Conservation (phyloP, 140 eudicot species). For the Cichorium intybus region DNA sequence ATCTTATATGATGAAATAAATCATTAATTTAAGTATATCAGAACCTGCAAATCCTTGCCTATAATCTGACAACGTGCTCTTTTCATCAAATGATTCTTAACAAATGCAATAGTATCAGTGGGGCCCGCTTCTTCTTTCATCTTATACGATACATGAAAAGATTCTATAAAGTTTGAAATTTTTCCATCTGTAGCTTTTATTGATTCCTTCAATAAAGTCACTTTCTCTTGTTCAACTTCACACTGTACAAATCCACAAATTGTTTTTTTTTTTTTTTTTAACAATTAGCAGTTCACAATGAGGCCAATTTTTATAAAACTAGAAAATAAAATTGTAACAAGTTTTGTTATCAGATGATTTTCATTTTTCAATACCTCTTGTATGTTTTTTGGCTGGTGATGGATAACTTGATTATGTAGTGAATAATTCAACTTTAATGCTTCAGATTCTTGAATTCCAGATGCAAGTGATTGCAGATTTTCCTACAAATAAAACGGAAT, state of each 20-base stretch:
- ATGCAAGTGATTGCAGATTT: conserved; percentile 39
- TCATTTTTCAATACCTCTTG: conserved; percentile 37
- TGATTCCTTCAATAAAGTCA: conserved; percentile 38
- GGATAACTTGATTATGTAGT: conserved; percentile 23
- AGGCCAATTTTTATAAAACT: no score
- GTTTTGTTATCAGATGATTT: no score
- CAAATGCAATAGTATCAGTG: conserved; percentile 36
- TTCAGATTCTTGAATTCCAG: conserved; percentile 58
- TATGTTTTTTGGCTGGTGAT: conserved; percentile 11
- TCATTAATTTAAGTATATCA: conserved; percentile 6
- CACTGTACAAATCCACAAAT: conserved; percentile 4
- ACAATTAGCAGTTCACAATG: conserved; percentile 4
- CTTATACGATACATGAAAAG: conserved; percentile 42
- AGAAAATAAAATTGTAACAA: not conserved
- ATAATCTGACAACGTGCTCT: conserved; percentile 45
- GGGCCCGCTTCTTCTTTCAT: conserved; percentile 40
- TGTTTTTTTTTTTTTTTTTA: not conserved
- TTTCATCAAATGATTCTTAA: conserved; percentile 46
- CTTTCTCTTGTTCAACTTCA: conserved; percentile 41
- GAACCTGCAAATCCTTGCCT: conserved; percentile 74
- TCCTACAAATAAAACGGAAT: conserved; percentile 45
- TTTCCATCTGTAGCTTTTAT: conserved; percentile 36
- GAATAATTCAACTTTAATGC: conserved; percentile 30
- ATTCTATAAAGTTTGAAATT: conserved; percentile 34
- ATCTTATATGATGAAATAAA: conserved; percentile 6